Conservation (phyloP, 495 filamentous ascomycete species). For the Tuber aestivum region DNA sequence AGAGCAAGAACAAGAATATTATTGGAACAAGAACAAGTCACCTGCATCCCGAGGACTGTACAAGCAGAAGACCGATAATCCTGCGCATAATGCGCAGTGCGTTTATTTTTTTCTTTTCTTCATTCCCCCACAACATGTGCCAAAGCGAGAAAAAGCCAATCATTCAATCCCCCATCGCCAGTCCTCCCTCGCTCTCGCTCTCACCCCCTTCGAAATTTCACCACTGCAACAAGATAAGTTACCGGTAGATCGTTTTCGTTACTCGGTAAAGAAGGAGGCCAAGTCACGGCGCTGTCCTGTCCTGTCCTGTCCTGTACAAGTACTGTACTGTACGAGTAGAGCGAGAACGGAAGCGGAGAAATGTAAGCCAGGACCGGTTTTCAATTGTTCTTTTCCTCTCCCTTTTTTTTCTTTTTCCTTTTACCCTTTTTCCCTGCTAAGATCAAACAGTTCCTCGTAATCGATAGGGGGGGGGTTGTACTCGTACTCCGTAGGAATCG, state of each 20-base stretch:
- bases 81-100: conserved; percentile 27
- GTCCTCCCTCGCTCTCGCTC: neutral
- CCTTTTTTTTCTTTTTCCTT: too few species aligned
- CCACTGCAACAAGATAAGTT: neutral
- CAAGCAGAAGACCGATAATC: conserved; percentile 7
- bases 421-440: neutral
- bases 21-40: conserved; percentile 28
- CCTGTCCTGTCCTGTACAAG: too few species aligned
- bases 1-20: conserved; percentile 1
- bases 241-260: neutral
- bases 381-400: neutral
- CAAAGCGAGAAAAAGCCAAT: conserved; percentile 10
- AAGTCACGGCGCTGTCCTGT: too few species aligned
- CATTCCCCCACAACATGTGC: conserved; percentile 20
- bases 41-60: conserved; percentile 9
- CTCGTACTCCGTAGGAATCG: neutral
- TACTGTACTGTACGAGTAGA: too few species aligned
- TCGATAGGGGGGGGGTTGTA: neutral
- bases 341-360: neutral
- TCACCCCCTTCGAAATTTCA: neutral
- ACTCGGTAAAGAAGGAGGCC: neutral
- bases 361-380: neutral
- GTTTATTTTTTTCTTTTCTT: conserved; percentile 40
- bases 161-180: neutral
- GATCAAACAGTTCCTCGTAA: neutral